Conservation (phyloP, 1,284 basidiomycete species). For the Fomitopsis palustris region DNA sequence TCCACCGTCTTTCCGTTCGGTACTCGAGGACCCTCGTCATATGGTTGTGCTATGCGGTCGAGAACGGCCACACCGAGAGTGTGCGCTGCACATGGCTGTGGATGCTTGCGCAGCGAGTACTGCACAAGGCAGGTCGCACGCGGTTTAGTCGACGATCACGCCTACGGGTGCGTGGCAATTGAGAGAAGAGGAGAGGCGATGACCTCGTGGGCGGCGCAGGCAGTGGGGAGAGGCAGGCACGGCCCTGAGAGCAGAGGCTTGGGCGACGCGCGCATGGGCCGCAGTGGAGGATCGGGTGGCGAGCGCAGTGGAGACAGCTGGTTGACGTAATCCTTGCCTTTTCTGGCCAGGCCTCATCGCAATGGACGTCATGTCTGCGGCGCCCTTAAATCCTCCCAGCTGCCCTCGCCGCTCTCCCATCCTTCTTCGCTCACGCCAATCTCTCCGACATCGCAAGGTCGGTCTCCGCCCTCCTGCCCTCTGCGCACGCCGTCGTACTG, state of each 20-base stretch:
- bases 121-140: background rate
- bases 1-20: background rate
- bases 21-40: background rate
- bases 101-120: background rate
- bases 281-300: background rate
- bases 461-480: background rate
- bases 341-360: background rate
- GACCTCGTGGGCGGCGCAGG: background rate
- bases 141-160: background rate
- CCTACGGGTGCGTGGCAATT: background rate
- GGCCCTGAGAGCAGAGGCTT: background rate
- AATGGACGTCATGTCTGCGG: background rate
- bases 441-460: slow-evolving; percentile 4
- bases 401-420: background rate
- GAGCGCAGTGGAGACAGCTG: background rate
- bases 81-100: background rate
- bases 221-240: background rate
- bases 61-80: background rate
- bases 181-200: background rate
- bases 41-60: background rate
- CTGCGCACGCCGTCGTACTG: background rate
- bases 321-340: background rate
- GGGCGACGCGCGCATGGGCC: background rate
- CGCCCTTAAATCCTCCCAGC: background rate
- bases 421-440: background rate